Evolutionary conservation across 2,329 filamentous ascomycete genomes (phyloP), one percentile per base, ranked within the genome.

Genomic region (Xylaria polymorpha): DNA sequence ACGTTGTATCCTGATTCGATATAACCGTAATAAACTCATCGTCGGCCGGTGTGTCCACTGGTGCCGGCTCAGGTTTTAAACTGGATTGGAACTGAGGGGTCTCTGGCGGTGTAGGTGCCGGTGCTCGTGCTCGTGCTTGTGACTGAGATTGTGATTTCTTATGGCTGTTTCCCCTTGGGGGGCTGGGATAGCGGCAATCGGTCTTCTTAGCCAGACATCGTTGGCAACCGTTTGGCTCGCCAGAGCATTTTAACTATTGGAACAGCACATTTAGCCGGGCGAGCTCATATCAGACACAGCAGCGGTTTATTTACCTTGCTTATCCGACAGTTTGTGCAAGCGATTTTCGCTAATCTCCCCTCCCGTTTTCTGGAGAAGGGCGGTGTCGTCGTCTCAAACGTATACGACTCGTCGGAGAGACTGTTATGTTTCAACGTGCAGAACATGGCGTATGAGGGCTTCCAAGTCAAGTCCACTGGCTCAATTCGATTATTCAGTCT

Each of bases 321-420:
- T 64, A 64, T 72, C 46, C 70, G 70, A 53, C 70, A 72, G 55
- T 71, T 72, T 0, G 68, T 72, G 44, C 70, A 72, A 4, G 70
- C 70, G 15, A 72, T 70, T 35, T 72, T 72, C 3, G 70, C 70
- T 39, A 72, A 61, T 32, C 70, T 68, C 9, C 70, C 70, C 57
- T 72, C 70, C 20, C 70, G 64, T 20, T 71, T 72, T 41, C 68
- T 66, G 15, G 70, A 72, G 48, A 72, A 72, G 15, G 70, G 70
- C 22, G 70, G 70, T 22, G 64, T 66, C 39, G 70, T 72, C 50
- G 70, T 66, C 70, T 72, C 70, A 20, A 72, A 72, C 7, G 68
- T 70, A 53, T 72, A 72, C 37, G 68, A 56, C 64, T 72, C 65
- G 46, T 71, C 68, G n/a, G 70, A 65, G 15, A 61, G 60, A 59